These are phyloP conservation scores for Pholiota adiposa DNA, from an alignment of 1,284 basidiomycete genomes.

Conservation along the genomic window DNA sequence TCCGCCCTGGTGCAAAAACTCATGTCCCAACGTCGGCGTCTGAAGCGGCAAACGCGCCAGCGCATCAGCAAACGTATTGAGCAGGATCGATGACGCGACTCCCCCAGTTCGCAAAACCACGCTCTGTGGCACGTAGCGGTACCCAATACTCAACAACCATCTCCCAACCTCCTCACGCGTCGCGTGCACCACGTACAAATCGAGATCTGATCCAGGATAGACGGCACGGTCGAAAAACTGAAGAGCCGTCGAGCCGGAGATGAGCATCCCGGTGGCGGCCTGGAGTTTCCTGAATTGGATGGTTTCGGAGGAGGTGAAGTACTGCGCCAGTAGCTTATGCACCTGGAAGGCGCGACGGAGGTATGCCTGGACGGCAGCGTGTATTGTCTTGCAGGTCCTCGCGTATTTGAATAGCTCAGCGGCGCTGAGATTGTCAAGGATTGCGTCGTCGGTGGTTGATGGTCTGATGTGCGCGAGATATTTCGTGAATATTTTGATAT, in stretches of 20 bases:
- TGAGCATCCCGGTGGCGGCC: constrained; percentile 33
- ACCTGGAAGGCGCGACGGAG: constrained; percentile 22
- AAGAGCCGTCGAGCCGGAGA: constrained; percentile 44
- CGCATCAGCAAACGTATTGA: neutral
- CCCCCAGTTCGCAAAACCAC: neutral
- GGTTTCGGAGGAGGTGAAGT: constrained; percentile 20
- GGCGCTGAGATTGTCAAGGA: constrained; percentile 11
- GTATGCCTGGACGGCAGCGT: constrained; percentile 17
- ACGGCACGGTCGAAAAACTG: constrained; percentile 40
- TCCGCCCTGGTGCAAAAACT: constrained; percentile 10
- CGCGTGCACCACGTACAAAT: constrained; percentile 36
- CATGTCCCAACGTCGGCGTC: neutral
- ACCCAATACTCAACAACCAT: constrained; percentile 22
- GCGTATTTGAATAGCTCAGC: constrained; percentile 15
- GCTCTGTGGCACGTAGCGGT: constrained; percentile 14
- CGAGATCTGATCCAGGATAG: constrained; percentile 40
- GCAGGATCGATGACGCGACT: neutral
- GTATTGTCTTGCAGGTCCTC: constrained; percentile 10
- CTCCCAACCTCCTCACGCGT: constrained; percentile 11
- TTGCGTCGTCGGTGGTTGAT: constrained; percentile 8
- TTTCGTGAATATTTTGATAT: neutral
- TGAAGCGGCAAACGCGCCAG: neutral
- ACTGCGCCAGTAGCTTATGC: constrained; percentile 21
- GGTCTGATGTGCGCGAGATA: neutral
- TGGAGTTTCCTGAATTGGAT: constrained; percentile 36